Evolutionary conservation across 148 eudicot species (phyloP), one percentile per base, ranked within the genome.

Genomic region (Cornus suecica): DNA sequence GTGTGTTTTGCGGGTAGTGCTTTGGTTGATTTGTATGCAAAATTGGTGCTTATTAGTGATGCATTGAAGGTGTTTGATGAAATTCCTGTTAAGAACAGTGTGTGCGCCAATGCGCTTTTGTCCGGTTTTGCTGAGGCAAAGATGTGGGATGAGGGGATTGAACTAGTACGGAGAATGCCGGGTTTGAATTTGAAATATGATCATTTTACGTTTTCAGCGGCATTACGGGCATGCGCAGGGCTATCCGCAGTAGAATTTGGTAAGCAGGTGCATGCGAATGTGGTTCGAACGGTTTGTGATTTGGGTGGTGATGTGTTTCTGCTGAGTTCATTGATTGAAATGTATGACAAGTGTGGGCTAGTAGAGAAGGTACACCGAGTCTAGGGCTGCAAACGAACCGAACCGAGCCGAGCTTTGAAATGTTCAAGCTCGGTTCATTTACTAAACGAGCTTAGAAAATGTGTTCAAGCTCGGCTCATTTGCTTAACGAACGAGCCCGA

Each of bases 1-100:
- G 92, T 82, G 92, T 92, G 72, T 90, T 85, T n/a, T 82, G 86
- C 90, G 78, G 94, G 92, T 10, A 87, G 97, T 78, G 89, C 94
- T 76, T 82, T 90, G 74, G 82, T 92, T 54, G 91, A 86, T 75
- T 71, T 88, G 28, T 88, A 90, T 67, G 81, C 85, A 3, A 92
- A 88, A 77, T 56, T 79, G 37, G 8, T 79, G 69, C 75, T 80
- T 70, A 60, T 83, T n/a, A 30, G 62, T 63, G 89, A 86, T 73
- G 97, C 95, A 58, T 85, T 72, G 4, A 66, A 42, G 74, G 63
- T 87, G 81, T 90, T 92, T 74, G 89, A 85, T 65, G 91, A 83
- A 84, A 85, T 90, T 74, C 91, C 92, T 72, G 78, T 51, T 24
- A 87, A 78, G 69, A 90, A 92, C 65, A 80, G 89, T 24, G 89